Evolutionary conservation across 2,329 filamentous ascomycete species (phyloP).

Genomic region (Harringtonia aguacate): DNA sequence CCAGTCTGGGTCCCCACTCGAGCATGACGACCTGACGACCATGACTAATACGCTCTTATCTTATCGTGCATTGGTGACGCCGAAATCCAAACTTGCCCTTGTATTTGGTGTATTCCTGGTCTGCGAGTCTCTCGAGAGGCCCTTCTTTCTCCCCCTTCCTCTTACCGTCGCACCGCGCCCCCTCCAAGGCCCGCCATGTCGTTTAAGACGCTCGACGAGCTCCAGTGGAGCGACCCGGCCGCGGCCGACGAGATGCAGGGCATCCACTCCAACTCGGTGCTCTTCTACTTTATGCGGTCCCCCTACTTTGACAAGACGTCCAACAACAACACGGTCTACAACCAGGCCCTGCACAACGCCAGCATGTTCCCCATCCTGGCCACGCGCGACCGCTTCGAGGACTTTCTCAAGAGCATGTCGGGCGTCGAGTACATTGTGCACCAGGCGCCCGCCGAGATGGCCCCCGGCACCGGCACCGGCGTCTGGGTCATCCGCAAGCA

Average conservation of each 20-base stretch:
- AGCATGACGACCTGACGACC: too few relatives aligned
- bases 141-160: too few relatives aligned
- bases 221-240: conserved; percentile 51
- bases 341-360: conserved; percentile 51
- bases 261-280: conserved; percentile 53
- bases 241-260: conserved; percentile 36
- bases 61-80: too few relatives aligned
- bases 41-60: too few relatives aligned
- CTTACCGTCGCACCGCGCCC: too few relatives aligned
- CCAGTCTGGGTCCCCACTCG: too few relatives aligned
- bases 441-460: conserved; percentile 53
- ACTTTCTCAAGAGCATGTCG: conserved; percentile 50
- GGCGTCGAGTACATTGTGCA: conserved; percentile 58
- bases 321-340: conserved; percentile 54
- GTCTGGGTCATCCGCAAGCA: conserved; percentile 64
- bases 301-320: conserved; percentile 59
- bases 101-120: too few relatives aligned
- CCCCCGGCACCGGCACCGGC: conserved; percentile 48
- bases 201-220: conserved; percentile 48
- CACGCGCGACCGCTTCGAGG: conserved; percentile 54
- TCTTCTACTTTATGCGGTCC: conserved; percentile 58
- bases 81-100: too few relatives aligned
- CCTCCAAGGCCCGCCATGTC: conserved; percentile 32
- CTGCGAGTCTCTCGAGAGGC: too few relatives aligned
- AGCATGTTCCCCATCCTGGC: conserved; percentile 45